Conservation (phyloP, 345 rosid genomes). For the Moringa oleifera region DNA sequence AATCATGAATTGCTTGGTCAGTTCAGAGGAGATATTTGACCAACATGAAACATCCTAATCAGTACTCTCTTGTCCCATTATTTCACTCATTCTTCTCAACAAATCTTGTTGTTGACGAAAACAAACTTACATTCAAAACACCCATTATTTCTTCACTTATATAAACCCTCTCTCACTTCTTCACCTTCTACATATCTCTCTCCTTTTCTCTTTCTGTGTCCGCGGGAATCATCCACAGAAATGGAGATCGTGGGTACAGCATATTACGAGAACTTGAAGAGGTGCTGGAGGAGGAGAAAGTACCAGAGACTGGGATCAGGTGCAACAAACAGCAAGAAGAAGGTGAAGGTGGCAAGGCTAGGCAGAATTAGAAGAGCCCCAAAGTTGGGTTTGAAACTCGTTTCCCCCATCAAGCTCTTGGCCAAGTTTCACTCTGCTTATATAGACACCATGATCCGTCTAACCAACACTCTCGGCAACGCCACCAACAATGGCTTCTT, state of each 20-base stretch:
- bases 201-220: not conserved
- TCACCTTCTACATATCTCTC: not conserved
- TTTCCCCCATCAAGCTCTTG: constrained; percentile 25
- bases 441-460: constrained; percentile 23
- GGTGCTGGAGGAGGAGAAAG: constrained; percentile 36
- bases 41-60: no score
- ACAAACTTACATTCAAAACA: not conserved
- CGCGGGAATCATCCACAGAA: not conserved
- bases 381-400: constrained; percentile 10
- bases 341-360: constrained; percentile 31
- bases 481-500: constrained; percentile 6
- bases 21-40: not conserved
- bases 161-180: not conserved
- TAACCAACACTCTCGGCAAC: constrained; percentile 19
- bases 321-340: constrained; percentile 7
- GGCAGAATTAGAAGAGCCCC: constrained; percentile 10
- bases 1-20: not conserved
- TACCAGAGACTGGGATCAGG: constrained; percentile 28
- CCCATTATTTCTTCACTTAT: not conserved
- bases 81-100: not conserved
- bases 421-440: constrained; percentile 32
- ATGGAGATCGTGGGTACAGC: constrained; percentile 23
- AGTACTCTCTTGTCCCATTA: not conserved
- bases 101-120: not conserved
- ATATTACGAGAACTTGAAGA: constrained; percentile 27